Evolutionary conservation across 2,329 filamentous ascomycete genomes (phyloP).

Genomic region (Microcyclosporella mali): DNA sequence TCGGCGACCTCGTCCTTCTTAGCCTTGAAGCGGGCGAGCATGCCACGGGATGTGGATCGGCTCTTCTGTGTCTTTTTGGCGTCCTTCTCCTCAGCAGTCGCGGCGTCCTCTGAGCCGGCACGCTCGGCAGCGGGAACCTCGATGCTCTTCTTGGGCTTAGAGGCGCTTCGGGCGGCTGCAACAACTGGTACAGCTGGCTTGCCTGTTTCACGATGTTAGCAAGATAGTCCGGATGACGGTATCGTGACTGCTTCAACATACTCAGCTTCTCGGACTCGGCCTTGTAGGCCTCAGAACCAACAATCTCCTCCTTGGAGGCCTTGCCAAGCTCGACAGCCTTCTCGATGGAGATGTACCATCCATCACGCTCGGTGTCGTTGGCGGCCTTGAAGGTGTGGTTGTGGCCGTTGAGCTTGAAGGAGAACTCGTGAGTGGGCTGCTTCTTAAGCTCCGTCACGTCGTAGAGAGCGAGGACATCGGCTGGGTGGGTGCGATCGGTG

Average conservation of each 20-base stretch:
- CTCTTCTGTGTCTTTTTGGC: conserved; percentile 50
- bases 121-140: conserved; percentile 35
- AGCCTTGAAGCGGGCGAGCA: conserved; percentile 53
- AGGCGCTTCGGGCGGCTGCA: conserved; percentile 31
- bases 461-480: conserved; percentile 61
- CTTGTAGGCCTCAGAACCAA: conserved; percentile 83
- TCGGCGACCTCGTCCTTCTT: conserved; percentile 53
- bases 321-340: conserved; percentile 78
- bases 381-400: conserved; percentile 91
- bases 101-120: conserved; percentile 40
- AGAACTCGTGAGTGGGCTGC: conserved; percentile 75
- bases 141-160: conserved; percentile 43
- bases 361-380: conserved; percentile 71
- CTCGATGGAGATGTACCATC: conserved; percentile 84
- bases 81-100: conserved; percentile 34
- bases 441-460: conserved; percentile 66
- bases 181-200: conserved; percentile 33
- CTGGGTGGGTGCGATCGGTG: conserved; percentile 69
- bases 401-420: conserved; percentile 75
- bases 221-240: neutral
- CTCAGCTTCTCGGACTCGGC: conserved; percentile 66
- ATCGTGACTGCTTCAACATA: conserved; percentile 37
- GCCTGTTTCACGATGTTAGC: conserved; percentile 14
- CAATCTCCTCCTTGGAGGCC: conserved; percentile 65
- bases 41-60: conserved; percentile 53